Conservation (phyloP, 2,329 filamentous ascomycete genomes). For the Fusarium chuoi region DNA sequence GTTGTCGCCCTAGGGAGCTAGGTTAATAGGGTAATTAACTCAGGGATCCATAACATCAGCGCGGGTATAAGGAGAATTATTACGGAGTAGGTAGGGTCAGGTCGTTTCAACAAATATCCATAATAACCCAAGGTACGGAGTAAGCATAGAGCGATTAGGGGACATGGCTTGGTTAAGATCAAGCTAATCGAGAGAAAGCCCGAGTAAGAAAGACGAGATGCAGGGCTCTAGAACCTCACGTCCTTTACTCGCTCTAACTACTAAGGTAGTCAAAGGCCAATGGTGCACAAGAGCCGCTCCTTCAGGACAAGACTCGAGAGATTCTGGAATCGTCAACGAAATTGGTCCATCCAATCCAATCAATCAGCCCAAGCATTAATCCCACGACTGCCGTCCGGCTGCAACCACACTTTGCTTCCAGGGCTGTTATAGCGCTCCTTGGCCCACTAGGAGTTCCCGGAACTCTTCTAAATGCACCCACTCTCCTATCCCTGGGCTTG, state of each 20-base stretch:
- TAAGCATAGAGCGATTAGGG: slow-evolving; percentile 10
- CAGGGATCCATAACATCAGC: not conserved
- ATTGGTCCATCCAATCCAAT: slow-evolving; percentile 3
- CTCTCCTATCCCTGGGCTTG: not conserved
- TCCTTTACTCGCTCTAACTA: not conserved
- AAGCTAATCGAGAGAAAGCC: slow-evolving; percentile 10
- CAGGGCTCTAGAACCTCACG: not conserved
- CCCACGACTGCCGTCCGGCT: slow-evolving; percentile 26
- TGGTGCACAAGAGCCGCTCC: slow-evolving; percentile 21
- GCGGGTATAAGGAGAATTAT: slow-evolving; percentile 21
- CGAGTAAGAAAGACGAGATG: not conserved
- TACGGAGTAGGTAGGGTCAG: not conserved
- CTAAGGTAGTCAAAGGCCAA: not conserved
- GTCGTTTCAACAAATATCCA: not conserved
- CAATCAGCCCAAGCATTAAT: slow-evolving; percentile 4
- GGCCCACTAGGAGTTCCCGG: slow-evolving; percentile 23
- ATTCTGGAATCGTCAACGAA: slow-evolving; percentile 27
- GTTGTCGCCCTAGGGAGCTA: not conserved
- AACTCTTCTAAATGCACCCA: slow-evolving; percentile 11
- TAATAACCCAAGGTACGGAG: not conserved
- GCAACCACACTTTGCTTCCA: slow-evolving; percentile 17
- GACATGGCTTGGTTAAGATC: slow-evolving; percentile 1
- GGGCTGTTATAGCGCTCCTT: slow-evolving; percentile 4
- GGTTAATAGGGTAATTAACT: not conserved
- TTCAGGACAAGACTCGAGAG: not conserved